Percentiles rank a stretch among this genome's conserved stretches.
These are phyloP conservation scores for Solanum raphanifolium DNA, from an alignment of 257 asterid genomes.

Conservation along the genomic window DNA sequence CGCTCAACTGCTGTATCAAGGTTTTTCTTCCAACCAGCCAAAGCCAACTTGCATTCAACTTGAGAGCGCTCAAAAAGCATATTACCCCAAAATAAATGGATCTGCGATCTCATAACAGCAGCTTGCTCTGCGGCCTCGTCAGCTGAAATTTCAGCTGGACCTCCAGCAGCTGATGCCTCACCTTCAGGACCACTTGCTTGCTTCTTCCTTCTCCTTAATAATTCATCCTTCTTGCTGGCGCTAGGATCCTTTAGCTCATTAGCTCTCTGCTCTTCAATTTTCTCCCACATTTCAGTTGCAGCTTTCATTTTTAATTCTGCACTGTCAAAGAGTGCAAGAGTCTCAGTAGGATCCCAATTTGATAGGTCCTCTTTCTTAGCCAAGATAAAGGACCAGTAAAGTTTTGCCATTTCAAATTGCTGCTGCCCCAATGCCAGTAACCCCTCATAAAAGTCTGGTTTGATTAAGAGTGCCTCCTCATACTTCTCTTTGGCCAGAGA, in stretches of 20 bases:
- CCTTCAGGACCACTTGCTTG: slow-evolving; percentile 39
- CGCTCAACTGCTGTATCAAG: slow-evolving; percentile 70
- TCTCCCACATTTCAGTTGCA: slow-evolving; percentile 95
- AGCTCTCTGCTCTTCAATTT: slow-evolving; percentile 78
- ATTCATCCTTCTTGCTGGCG: slow-evolving; percentile 58
- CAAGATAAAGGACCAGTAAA: slow-evolving; percentile 78
- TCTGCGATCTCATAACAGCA: slow-evolving; percentile 86
- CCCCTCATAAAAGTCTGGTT: slow-evolving; percentile 86
- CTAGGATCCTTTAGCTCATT: slow-evolving; percentile 54
- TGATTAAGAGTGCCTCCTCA: slow-evolving; percentile 65
- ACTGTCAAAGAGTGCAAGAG: slow-evolving; percentile 59
- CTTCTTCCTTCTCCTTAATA: slow-evolving; percentile 51
- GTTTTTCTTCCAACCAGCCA: slow-evolving; percentile 77
- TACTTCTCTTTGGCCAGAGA: slow-evolving; percentile 68
- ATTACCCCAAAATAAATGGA: slow-evolving; percentile 92
- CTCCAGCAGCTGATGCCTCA: slow-evolving; percentile 25
- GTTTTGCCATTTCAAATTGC: slow-evolving; percentile 98
- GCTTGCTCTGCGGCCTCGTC: slow-evolving; percentile 85
- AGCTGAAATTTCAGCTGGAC: slow-evolving; percentile 41
- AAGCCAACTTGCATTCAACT: slow-evolving; percentile 61
- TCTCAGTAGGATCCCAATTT: slow-evolving; percentile 78
- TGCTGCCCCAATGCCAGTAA: slow-evolving; percentile 85
- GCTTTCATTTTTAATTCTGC: slow-evolving; percentile 84
- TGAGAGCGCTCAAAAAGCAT: slow-evolving; percentile 93
- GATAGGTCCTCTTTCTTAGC: slow-evolving; percentile 80